Conservation (phyloP, 2,329 filamentous ascomycete genomes). For the Furcasterigmium furcatum region DNA sequence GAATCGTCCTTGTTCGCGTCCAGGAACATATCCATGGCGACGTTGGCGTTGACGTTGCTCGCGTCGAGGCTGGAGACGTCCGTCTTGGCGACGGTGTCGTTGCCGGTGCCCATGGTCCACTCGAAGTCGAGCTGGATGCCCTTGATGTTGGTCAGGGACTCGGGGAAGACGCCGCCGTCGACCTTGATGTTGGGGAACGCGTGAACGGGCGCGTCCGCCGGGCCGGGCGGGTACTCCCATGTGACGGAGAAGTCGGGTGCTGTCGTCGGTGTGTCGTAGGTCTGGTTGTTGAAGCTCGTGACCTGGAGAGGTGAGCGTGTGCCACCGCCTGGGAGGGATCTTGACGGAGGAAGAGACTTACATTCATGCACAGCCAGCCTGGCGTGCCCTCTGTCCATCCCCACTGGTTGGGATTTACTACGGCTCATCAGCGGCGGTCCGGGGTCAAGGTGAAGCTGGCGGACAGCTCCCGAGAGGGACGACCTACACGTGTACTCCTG, state of each 20-base stretch:
- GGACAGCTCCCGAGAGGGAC: background rate
- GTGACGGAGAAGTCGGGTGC: slow-evolving; percentile 49
- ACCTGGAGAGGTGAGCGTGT: slow-evolving; percentile 27
- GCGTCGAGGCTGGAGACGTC: slow-evolving; percentile 26
- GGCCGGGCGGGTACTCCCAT: slow-evolving; percentile 45
- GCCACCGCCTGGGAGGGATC: slow-evolving; percentile 1
- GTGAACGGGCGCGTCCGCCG: slow-evolving; percentile 42
- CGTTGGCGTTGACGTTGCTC: slow-evolving; percentile 46
- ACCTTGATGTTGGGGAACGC: slow-evolving; percentile 52
- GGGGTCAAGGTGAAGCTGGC: background rate
- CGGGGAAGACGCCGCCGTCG: slow-evolving; percentile 38
- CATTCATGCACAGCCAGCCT: slow-evolving; percentile 49
- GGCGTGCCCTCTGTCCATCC: slow-evolving; percentile 33
- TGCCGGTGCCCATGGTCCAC: slow-evolving; percentile 48
- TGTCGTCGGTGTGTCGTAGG: slow-evolving; percentile 40
- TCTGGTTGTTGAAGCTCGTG: slow-evolving; percentile 44
- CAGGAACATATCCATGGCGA: slow-evolving; percentile 58
- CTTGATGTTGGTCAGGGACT: slow-evolving; percentile 31
- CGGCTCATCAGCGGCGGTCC: background rate
- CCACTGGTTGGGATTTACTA: slow-evolving; percentile 57
- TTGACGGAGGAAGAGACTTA: slow-evolving; percentile 31
- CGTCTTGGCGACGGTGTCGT: slow-evolving; percentile 29
- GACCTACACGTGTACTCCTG: slow-evolving; percentile 45
- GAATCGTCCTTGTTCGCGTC: slow-evolving; percentile 39
- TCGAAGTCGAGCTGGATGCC: slow-evolving; percentile 39